Percentiles rank a stretch among this genome's conserved stretches.
Conservation (phyloP, 495 filamentous ascomycete genomes). For the Neurospora sp. region DNA sequence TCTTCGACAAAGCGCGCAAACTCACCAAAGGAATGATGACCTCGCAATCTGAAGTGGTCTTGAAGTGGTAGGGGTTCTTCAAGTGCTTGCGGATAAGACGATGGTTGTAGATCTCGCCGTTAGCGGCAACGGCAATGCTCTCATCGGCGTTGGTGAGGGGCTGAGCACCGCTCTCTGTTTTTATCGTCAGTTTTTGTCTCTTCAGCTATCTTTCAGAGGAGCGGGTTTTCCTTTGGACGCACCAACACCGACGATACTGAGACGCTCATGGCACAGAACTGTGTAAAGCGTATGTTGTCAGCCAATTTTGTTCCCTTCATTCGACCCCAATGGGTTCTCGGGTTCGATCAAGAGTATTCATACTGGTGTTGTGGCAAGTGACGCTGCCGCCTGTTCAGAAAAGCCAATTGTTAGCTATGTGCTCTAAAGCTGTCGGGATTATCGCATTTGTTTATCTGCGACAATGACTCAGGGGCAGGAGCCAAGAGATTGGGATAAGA, state of each 20-base stretch:
- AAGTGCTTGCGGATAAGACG: slow-evolving; percentile 78
- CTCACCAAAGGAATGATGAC: slow-evolving; percentile 93
- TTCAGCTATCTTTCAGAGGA: neutral
- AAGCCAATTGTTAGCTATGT: slow-evolving; percentile 10
- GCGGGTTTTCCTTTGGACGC: neutral
- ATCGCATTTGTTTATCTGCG: slow-evolving; percentile 6
- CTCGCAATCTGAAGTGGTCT: slow-evolving; percentile 96
- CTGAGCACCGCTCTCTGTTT: slow-evolving; percentile 69
- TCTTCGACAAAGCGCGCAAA: slow-evolving; percentile 1
- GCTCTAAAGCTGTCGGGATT: neutral
- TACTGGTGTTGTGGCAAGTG: slow-evolving; percentile 82
- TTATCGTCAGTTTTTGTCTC: neutral
- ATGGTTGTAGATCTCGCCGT: slow-evolving; percentile 99
- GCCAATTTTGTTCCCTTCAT: slow-evolving; percentile 1
- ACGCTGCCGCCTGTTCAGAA: slow-evolving; percentile 66
- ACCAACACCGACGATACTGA: slow-evolving; percentile 92
- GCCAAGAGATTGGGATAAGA: slow-evolving; percentile 4
- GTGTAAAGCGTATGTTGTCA: slow-evolving; percentile 12
- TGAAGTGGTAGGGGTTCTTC: slow-evolving; percentile 78
- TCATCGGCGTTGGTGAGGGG: slow-evolving; percentile 87
- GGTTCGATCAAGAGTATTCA: slow-evolving; percentile 5
- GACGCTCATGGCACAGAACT: slow-evolving; percentile 95
- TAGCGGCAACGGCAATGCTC: slow-evolving; percentile 85
- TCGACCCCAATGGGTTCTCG: neutral
- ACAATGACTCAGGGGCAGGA: slow-evolving; percentile 10